phyloP scores from a whole-genome alignment of 2,329 filamentous ascomycete genomes.

The Fusarium goolgardi region DNA sequence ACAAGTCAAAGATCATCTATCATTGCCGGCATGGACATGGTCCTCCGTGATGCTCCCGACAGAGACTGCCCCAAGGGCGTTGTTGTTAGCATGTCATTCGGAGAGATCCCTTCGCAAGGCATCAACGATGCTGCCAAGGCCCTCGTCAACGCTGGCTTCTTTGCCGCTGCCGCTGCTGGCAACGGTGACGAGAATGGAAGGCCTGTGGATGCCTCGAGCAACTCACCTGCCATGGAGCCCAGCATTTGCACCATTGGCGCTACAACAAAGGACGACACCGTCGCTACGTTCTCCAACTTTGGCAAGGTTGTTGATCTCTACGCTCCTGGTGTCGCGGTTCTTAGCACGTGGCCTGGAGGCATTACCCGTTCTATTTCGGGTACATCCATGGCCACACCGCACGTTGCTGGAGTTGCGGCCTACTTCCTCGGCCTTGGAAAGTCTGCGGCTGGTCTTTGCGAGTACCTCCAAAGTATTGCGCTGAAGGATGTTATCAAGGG shows the following conservation, averaged over 20 bases:
- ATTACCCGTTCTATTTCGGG: neutral
- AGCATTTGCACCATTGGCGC: constrained; percentile 18
- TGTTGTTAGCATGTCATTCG: constrained; percentile 7
- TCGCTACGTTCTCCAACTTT: constrained; percentile 5
- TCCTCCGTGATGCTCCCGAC: neutral
- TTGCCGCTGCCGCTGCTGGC: neutral
- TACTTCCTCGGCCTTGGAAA: constrained; percentile 18
- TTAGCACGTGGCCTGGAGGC: neutral
- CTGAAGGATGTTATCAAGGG: constrained; percentile 2
- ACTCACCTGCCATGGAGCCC: constrained; percentile 1
- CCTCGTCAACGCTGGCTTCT: constrained; percentile 2
- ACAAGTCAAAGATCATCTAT: neutral
- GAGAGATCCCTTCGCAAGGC: neutral
- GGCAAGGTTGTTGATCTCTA: constrained; percentile 7
- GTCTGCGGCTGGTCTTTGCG: neutral
- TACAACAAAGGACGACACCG: neutral
- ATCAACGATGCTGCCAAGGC: neutral
- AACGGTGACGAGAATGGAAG: neutral
- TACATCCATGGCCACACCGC: constrained; percentile 8
- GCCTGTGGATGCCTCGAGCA: neutral
- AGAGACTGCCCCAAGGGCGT: constrained; percentile 7
- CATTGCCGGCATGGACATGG: constrained; percentile 10
- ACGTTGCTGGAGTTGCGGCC: constrained; percentile 5
- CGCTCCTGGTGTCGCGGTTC: neutral
- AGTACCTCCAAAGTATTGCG: constrained; percentile 11